A percentile compares a stretch with the other conserved stretches of the same genome.
Conservation (phyloP, 83 land plant genomes). For the Picea abies region DNA sequence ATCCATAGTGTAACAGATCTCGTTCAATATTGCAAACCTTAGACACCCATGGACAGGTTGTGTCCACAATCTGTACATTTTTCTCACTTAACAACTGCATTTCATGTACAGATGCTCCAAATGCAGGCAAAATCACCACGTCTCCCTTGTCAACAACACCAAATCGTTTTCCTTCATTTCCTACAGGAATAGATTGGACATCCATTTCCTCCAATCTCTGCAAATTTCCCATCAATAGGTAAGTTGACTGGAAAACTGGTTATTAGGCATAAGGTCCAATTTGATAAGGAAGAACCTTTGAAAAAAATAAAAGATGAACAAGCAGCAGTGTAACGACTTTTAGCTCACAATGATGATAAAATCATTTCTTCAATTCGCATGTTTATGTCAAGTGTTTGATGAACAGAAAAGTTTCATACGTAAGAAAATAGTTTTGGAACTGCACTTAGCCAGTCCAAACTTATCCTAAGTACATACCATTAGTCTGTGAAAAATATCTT, state of each 20-base stretch:
- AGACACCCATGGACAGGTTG: constrained; percentile 99
- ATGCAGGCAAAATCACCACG: constrained; percentile 93
- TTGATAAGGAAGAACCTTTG: neutral
- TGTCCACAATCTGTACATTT: constrained; percentile 91
- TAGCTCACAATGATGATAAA: neutral
- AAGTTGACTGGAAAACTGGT: neutral
- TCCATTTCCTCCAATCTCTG: constrained; percentile 89
- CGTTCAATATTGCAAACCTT: constrained; percentile 48
- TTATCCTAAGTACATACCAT: too few species aligned
- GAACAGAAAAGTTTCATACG: neutral
- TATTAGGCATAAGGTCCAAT: neutral
- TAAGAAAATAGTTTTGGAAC: neutral
- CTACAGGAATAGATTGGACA: constrained; percentile 64
- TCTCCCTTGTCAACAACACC: constrained; percentile 73
- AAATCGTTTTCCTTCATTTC: constrained; percentile 62
- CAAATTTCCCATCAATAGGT: neutral
- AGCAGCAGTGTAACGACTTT: neutral
- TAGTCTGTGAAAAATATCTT: too few species aligned
- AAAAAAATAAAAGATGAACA: neutral
- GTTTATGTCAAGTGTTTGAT: neutral
- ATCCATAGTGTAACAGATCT: neutral
- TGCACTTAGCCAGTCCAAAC: too few species aligned
- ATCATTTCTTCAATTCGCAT: neutral
- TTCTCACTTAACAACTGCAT: constrained; percentile 77
- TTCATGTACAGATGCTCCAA: constrained; percentile 92